These are phyloP conservation scores for Collariella sp. DNA, from an alignment of 495 filamentous ascomycete genomes.

Conservation along the genomic window DNA sequence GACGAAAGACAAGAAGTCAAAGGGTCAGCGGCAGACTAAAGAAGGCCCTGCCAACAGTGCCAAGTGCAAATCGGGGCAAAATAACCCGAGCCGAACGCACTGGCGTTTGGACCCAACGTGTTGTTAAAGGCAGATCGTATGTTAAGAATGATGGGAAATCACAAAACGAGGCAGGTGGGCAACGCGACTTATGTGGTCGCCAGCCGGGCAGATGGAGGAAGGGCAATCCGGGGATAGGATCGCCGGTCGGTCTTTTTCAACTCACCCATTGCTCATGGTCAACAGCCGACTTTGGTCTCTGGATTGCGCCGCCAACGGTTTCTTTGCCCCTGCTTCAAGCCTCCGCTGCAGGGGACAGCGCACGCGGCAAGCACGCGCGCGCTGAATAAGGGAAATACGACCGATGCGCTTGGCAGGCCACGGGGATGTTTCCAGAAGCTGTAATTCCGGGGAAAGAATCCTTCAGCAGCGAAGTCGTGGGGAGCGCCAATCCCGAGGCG, in stretches of 20 bases:
- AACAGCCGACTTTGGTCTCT: neutral
- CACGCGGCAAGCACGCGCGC: neutral
- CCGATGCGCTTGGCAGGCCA: neutral
- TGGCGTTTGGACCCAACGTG: neutral
- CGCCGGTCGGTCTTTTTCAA: neutral
- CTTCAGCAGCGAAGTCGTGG: neutral
- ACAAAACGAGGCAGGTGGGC: neutral
- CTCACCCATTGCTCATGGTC: slow-evolving; percentile 9
- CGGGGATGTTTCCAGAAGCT: neutral
- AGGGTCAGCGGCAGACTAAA: slow-evolving; percentile 4
- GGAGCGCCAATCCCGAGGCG: slow-evolving; percentile 4
- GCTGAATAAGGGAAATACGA: neutral
- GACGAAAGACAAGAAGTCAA: neutral
- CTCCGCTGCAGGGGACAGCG: neutral
- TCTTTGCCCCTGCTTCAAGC: neutral
- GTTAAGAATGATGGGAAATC: neutral
- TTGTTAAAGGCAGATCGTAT: no score
- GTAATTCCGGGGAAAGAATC: neutral
- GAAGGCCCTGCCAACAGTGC: no score
- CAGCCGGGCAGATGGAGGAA: neutral
- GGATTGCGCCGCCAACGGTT: neutral
- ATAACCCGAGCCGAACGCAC: neutral
- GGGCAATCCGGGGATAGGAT: neutral
- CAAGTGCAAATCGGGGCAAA: no score
- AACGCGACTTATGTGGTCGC: neutral